phyloP scores from a whole-genome alignment of 208 protist genomes.

The Entamoeba histolytica region DNA sequence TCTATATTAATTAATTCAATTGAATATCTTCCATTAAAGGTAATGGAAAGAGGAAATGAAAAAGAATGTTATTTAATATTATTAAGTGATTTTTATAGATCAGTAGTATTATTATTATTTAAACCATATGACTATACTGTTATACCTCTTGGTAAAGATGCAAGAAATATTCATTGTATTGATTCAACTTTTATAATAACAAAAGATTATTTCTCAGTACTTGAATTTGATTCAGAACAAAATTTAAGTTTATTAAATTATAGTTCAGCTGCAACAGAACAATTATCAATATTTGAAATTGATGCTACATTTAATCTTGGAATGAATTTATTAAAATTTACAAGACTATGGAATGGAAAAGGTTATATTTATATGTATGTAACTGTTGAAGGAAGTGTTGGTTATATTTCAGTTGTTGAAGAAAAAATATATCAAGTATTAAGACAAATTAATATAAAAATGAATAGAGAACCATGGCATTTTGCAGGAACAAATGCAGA shows the following conservation, averaged over 20 bases:
- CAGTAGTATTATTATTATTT: not conserved
- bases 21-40: not conserved
- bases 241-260: not conserved
- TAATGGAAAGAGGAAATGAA: not conserved
- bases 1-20: not conserved
- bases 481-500: not conserved
- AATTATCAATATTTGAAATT: not conserved
- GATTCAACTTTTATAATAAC: not conserved
- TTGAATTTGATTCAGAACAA: not conserved
- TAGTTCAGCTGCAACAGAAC: not conserved
- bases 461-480: not conserved
- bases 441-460: not conserved
- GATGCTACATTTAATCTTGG: not conserved
- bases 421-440: not conserved
- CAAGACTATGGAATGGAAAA: not conserved
- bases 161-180: not conserved
- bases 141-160: not conserved
- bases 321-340: not conserved
- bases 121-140: not conserved
- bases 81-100: not conserved
- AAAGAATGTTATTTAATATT: not conserved
- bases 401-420: not conserved
- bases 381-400: not conserved
- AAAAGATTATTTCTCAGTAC: not conserved
- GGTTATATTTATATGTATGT: not conserved